These are phyloP conservation scores for Suillus plorans DNA, from an alignment of 768 basidiomycete species.

Conservation along the genomic window DNA sequence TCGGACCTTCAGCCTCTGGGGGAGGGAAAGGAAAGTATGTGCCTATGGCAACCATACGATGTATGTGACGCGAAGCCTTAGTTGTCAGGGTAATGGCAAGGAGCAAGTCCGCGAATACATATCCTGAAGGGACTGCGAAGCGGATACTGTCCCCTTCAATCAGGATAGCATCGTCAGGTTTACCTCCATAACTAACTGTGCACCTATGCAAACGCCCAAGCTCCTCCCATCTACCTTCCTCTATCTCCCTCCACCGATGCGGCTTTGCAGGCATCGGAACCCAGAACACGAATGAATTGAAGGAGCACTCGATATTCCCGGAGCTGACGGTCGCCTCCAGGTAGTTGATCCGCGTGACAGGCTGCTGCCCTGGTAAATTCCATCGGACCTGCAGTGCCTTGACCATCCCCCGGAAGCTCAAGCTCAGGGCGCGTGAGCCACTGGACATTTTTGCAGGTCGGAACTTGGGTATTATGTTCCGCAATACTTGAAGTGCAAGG, in stretches of 20 bases:
- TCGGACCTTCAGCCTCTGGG: constrained; percentile 74
- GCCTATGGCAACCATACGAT: constrained; percentile 51
- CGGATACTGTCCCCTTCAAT: constrained; percentile 64
- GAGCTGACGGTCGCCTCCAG: constrained; percentile 19
- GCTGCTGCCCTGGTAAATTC: constrained; percentile 47
- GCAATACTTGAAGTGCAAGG: constrained; percentile 44
- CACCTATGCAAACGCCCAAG: constrained; percentile 59
- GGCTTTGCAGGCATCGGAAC: constrained; percentile 49
- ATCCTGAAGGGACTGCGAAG: constrained; percentile 80
- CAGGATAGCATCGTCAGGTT: constrained; percentile 39
- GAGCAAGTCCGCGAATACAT: constrained; percentile 72
- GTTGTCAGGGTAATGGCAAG: constrained; percentile 64
- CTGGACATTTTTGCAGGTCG: not conserved
- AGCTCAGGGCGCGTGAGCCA: constrained; percentile 9
- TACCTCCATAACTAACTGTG: constrained; percentile 36
- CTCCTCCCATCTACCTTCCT: constrained; percentile 69
- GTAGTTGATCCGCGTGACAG: constrained; percentile 38
- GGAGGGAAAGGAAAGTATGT: constrained; percentile 52
- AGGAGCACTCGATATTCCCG: constrained; percentile 30
- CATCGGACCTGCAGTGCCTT: constrained; percentile 48
- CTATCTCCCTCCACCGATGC: constrained; percentile 35
- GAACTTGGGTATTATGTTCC: constrained; percentile 40
- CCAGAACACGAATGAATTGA: constrained; percentile 50
- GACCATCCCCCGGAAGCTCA: constrained; percentile 33
- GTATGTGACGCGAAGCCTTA: constrained; percentile 75